Conservation (phyloP, 176 grass and related monocot species). For the Elaeis guineensis region DNA sequence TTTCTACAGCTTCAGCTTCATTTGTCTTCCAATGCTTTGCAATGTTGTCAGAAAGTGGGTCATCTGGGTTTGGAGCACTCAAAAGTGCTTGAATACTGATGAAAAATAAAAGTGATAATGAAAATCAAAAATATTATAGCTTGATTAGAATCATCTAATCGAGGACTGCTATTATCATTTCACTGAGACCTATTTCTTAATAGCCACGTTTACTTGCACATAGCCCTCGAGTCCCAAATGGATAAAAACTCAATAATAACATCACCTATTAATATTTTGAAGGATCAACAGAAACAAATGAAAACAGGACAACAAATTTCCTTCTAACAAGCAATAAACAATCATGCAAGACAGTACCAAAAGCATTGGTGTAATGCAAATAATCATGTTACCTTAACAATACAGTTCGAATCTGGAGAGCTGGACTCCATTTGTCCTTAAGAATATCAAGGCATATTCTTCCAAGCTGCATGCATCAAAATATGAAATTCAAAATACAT, state of each 20-base stretch:
- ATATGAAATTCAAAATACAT: slow-evolving; percentile 23
- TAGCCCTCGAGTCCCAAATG: too few species aligned
- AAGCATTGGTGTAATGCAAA: slow-evolving; percentile 1
- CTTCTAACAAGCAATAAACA: background rate
- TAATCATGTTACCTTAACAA: slow-evolving; percentile 50
- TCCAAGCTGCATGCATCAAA: slow-evolving; percentile 56
- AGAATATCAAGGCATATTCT: slow-evolving; percentile 94
- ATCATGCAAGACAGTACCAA: background rate
- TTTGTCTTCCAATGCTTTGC: slow-evolving; percentile 98
- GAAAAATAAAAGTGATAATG: background rate
- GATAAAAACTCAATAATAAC: too few species aligned
- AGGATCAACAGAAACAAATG: too few species aligned
- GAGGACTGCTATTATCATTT: too few species aligned
- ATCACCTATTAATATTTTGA: too few species aligned
- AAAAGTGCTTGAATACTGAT: slow-evolving; percentile 91
- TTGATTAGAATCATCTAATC: too few species aligned
- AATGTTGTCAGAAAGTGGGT: slow-evolving; percentile 93
- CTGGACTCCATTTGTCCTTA: slow-evolving; percentile 94
- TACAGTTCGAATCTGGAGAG: slow-evolving; percentile 84
- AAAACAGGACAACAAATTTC: too few species aligned
- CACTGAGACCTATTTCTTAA: too few species aligned
- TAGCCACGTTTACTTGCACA: too few species aligned
- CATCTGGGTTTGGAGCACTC: slow-evolving; percentile 95
- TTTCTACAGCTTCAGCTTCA: slow-evolving; percentile 93
- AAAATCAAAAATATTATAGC: too few species aligned